Base-by-base conservation (phyloP, 257 asterid species). In the Leonotis leonurus region DNA sequence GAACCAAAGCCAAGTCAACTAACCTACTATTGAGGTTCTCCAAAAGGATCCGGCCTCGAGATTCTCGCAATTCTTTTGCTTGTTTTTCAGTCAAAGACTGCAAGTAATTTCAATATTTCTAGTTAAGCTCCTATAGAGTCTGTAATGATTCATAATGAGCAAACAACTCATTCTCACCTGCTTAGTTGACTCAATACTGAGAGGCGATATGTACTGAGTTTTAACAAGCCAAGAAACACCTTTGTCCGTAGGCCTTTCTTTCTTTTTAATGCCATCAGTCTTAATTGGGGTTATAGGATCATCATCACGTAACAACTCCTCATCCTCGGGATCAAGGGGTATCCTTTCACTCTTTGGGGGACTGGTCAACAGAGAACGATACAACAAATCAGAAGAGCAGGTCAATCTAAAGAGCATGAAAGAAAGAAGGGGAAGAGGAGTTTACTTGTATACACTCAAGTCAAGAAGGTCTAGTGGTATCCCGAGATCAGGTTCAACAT, bases 211-310 rank as follows among this genome's bases (percentile, higher is more conserved):
- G 70, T 93, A 89, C 71, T 93, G 97, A 58, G 99, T 89, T 74
- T 89, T 89, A 56, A 93, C 99, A 59, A 87, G 90, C 99, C 97
- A 93, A 66, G 99, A 82, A 70, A 89, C 88, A 67, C 97, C 99
- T 79, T 89, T 79, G 60, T 93, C 99, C 1, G 94, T 85, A 9
- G 99, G 99, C 65, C 99, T 83, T 24, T 88, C 97, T 75, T 93
- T 93, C 82, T 75, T 86, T 74, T 85, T 87, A 48, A 89, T 80
- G 69, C 99, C 96, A 70, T 93, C 94, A 54, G 77, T 65, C 87
- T 89, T 87, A 60, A 81, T 72, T 26, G 99, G 97, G 71, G 93
- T 87, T 62, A 89, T 60, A 72, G 87, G 82, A 76, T 84, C 87
- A 70, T 87, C 96, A 74, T 93, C 99, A n/a, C 81, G 94, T 79